phyloP scores from a whole-genome alignment of 179 eudicot species.

The Monotropa hypopitys region DNA sequence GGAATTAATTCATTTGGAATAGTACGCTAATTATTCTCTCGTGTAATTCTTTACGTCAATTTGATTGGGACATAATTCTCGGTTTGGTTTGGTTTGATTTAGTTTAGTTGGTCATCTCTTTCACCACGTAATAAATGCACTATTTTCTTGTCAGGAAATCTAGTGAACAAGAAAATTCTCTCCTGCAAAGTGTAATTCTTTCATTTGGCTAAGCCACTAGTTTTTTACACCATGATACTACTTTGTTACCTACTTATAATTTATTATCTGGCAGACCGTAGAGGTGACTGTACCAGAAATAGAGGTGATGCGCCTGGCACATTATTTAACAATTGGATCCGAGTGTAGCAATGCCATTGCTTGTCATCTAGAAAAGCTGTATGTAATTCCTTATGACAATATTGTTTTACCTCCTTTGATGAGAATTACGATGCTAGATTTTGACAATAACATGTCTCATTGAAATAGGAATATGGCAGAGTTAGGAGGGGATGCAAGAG shows the following conservation, averaged over 20 bases:
- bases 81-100: too few species aligned
- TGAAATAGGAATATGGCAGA: slow-evolving; percentile 36
- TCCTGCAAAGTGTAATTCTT: background rate
- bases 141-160: background rate
- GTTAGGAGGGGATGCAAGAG: slow-evolving; percentile 79
- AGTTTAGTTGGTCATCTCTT: background rate
- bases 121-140: background rate
- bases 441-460: slow-evolving; percentile 11
- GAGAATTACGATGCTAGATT: background rate
- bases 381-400: slow-evolving; percentile 11
- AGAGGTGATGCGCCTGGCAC: slow-evolving; percentile 88
- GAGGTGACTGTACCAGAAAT: slow-evolving; percentile 86
- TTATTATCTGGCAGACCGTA: slow-evolving; percentile 29
- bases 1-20: too few species aligned
- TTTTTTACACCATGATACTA: background rate
- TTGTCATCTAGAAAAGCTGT: slow-evolving; percentile 45
- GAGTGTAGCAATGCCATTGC: slow-evolving; percentile 75
- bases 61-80: too few species aligned
- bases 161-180: background rate
- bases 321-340: slow-evolving; percentile 75
- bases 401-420: background rate
- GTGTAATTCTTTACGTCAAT: too few species aligned
- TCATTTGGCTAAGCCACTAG: background rate
- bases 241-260: slow-evolving; percentile 3
- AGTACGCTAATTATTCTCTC: too few species aligned